phyloP scores from a whole-genome alignment of 768 basidiomycete genomes.

The Xerocomus spinulosus region DNA sequence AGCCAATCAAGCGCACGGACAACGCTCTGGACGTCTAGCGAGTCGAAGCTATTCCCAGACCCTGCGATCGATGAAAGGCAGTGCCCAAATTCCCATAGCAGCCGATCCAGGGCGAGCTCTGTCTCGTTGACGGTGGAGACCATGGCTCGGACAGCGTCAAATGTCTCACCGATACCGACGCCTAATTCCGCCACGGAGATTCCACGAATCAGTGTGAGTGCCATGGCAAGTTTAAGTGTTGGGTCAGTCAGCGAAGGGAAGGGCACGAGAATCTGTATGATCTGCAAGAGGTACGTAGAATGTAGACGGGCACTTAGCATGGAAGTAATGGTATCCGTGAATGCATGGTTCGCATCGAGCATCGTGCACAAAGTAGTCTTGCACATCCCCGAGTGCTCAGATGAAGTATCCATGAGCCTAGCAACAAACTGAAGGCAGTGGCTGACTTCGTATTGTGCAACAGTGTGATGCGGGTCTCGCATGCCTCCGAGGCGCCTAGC shows the following conservation, averaged over 20 bases:
- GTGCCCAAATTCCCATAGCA: constrained; percentile 36
- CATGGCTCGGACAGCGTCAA: constrained; percentile 22
- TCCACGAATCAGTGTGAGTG: constrained; percentile 31
- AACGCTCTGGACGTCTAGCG: constrained; percentile 36
- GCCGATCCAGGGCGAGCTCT: constrained; percentile 24
- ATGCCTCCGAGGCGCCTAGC: constrained; percentile 35
- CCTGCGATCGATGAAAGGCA: constrained; percentile 30
- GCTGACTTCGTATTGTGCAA: constrained; percentile 47
- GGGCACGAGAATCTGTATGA: constrained; percentile 33
- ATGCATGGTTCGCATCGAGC: constrained; percentile 38
- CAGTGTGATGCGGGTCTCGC: constrained; percentile 32
- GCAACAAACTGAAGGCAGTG: constrained; percentile 47
- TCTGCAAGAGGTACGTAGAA: constrained; percentile 40
- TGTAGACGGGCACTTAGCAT: constrained; percentile 47
- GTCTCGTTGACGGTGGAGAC: constrained; percentile 23
- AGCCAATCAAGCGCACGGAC: constrained; percentile 56
- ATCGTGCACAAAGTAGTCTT: constrained; percentile 38
- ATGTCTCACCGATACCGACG: constrained; percentile 20
- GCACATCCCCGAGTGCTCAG: constrained; percentile 41
- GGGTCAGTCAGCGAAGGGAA: constrained; percentile 22
- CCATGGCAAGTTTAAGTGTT: constrained; percentile 33
- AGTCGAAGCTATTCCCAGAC: constrained; percentile 19
- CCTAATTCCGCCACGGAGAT: constrained; percentile 21
- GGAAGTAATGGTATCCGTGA: constrained; percentile 41
- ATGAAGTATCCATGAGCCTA: constrained; percentile 39